These are phyloP conservation scores for Daldinia concentrica DNA, from an alignment of 495 filamentous ascomycete genomes.

Conservation along the genomic window DNA sequence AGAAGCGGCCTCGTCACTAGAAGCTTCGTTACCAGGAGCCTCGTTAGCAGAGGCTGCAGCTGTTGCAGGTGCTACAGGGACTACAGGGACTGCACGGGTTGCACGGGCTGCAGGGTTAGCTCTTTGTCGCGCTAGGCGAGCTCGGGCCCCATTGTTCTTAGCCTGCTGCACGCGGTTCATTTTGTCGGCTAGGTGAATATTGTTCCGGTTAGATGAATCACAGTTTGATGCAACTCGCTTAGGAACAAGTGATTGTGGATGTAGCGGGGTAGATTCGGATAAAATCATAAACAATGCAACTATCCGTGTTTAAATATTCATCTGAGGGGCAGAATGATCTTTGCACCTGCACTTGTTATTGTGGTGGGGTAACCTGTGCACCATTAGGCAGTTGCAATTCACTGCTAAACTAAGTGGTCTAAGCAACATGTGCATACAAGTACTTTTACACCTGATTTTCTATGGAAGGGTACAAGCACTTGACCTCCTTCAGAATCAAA, in stretches of 20 bases:
- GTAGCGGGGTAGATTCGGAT: neutral
- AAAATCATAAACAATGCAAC: neutral
- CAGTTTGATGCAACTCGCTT: too few relatives aligned
- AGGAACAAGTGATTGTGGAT: neutral
- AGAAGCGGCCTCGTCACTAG: neutral
- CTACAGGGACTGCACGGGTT: neutral
- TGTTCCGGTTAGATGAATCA: neutral
- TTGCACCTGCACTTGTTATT: neutral
- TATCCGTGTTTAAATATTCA: conserved; percentile 5
- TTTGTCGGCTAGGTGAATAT: too few relatives aligned
- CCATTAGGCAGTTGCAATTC: neutral
- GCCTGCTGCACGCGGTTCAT: neutral
- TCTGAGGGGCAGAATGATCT: neutral
- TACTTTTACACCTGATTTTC: neutral
- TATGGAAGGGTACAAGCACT: too few relatives aligned
- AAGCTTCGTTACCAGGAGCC: neutral
- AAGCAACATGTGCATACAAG: neutral
- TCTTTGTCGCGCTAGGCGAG: neutral
- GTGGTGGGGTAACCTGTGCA: neutral
- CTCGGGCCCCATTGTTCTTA: neutral
- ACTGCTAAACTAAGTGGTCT: neutral
- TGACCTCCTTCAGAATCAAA: too few relatives aligned
- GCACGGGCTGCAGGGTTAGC: neutral
- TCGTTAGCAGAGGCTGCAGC: neutral
- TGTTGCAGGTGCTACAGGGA: neutral